phyloP scores from a whole-genome alignment of 2,329 filamentous ascomycete genomes.

The Fusarium vanettenii region DNA sequence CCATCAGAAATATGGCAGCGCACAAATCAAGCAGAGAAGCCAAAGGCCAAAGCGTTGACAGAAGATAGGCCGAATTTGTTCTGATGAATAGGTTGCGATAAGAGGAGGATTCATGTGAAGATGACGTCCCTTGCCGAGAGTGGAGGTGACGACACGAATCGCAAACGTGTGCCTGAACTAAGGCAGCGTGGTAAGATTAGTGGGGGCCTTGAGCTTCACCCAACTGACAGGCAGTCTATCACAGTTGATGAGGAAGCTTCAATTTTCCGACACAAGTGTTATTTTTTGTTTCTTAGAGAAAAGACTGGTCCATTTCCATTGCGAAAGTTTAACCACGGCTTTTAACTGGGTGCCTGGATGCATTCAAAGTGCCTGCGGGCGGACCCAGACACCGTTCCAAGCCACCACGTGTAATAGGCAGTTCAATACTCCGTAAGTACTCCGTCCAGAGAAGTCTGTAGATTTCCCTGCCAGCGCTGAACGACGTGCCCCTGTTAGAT shows the following conservation, averaged over 20 bases:
- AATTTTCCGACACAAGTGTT: neutral
- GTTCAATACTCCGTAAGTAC: neutral
- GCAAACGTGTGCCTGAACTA: conserved; percentile 14
- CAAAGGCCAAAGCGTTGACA: neutral
- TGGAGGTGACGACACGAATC: conserved; percentile 8
- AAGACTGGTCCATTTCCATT: neutral
- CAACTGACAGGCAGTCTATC: neutral
- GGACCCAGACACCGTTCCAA: neutral
- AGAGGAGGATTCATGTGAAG: conserved; percentile 33
- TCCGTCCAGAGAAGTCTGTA: neutral
- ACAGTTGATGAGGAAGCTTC: neutral
- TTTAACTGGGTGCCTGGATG: neutral
- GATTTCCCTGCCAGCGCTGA: neutral
- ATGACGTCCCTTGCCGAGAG: conserved; percentile 26
- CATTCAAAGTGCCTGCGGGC: neutral
- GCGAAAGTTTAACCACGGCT: neutral
- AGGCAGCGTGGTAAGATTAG: neutral
- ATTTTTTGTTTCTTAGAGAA: neutral
- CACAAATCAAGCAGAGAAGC: neutral
- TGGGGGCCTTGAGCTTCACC: neutral
- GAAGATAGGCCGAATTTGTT: neutral
- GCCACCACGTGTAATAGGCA: neutral
- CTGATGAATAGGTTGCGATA: neutral
- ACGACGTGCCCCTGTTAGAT: neutral
- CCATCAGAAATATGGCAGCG: neutral